phyloP scores from a whole-genome alignment of 2,329 filamentous ascomycete genomes.

The Alternaria ethzedia region DNA sequence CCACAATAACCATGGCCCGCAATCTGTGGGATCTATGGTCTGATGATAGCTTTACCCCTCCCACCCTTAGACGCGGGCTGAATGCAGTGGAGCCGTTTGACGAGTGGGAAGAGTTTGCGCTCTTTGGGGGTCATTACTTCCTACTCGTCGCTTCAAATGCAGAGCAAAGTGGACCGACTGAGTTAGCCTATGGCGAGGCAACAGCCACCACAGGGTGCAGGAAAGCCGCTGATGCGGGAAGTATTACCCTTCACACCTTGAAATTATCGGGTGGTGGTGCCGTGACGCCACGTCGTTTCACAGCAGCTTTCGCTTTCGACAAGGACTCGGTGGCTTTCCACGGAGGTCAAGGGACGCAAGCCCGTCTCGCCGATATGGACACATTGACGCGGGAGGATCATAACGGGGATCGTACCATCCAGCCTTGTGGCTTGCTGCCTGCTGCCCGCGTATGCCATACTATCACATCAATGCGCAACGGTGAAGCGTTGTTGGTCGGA shows the following conservation, averaged over 20 bases:
- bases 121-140: conserved; percentile 86
- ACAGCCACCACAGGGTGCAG: conserved; percentile 3
- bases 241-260: conserved; percentile 23
- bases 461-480: conserved; percentile 67
- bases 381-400: conserved; percentile 37
- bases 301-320: conserved; percentile 44
- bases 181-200: conserved; percentile 7
- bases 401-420: conserved; percentile 22
- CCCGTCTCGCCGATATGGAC: conserved; percentile 56
- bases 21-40: conserved; percentile 87
- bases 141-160: conserved; percentile 69
- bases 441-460: conserved; percentile 73
- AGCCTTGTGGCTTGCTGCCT: conserved; percentile 44
- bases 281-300: conserved; percentile 48
- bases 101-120: conserved; percentile 92
- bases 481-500: conserved; percentile 71
- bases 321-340: conserved; percentile 46
- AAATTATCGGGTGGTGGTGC: conserved; percentile 10
- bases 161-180: conserved; percentile 17
- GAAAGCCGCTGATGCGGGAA: conserved; percentile 8
- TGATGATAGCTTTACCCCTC: conserved; percentile 68
- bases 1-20: conserved; percentile 61
- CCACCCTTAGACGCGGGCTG: conserved; percentile 65
- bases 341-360: conserved; percentile 56
- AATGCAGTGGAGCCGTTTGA: conserved; percentile 84